Evolutionary conservation across 2,329 filamentous ascomycete genomes (phyloP).

Genomic region (Macrophomina phaseolina): DNA sequence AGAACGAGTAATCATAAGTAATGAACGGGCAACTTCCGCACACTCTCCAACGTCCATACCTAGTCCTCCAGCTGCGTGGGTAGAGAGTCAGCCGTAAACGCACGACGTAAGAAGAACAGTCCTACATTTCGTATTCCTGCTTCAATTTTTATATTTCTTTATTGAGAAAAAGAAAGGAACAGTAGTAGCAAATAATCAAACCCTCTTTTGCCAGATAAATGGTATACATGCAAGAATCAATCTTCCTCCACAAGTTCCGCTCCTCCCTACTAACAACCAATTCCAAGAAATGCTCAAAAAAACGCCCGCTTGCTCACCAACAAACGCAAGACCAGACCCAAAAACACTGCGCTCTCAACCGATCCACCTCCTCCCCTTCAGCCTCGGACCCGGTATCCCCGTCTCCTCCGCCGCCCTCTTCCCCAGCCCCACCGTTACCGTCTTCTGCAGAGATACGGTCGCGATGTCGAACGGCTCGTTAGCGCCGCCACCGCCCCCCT

Average conservation of each 20-base stretch:
- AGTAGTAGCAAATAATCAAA: background rate
- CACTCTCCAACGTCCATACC: no score
- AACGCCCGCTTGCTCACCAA: no score
- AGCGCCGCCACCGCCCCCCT: constrained; percentile 10
- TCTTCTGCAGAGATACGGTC: constrained; percentile 41
- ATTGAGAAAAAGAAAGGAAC: background rate
- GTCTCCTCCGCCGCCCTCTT: constrained; percentile 33
- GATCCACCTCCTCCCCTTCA: constrained; percentile 22
- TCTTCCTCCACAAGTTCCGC: no score
- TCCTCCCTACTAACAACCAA: no score
- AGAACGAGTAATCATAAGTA: no score
- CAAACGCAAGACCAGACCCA: background rate
- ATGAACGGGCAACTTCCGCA: no score
- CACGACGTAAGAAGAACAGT: background rate
- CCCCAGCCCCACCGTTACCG: constrained; percentile 43
- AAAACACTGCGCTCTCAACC: background rate
- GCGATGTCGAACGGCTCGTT: constrained; percentile 42
- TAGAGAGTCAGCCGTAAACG: background rate
- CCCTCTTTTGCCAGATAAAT: no score
- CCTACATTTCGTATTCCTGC: background rate
- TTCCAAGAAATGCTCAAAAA: no score
- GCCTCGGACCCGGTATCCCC: constrained; percentile 28
- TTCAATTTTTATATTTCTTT: background rate
- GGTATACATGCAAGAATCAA: no score
- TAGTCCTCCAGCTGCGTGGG: background rate